Percentiles rank a stretch among this genome's conserved stretches.
These are phyloP conservation scores for Suhomyces wounanorum DNA, from an alignment of 1,139 yeast species.

Conservation along the genomic window DNA sequence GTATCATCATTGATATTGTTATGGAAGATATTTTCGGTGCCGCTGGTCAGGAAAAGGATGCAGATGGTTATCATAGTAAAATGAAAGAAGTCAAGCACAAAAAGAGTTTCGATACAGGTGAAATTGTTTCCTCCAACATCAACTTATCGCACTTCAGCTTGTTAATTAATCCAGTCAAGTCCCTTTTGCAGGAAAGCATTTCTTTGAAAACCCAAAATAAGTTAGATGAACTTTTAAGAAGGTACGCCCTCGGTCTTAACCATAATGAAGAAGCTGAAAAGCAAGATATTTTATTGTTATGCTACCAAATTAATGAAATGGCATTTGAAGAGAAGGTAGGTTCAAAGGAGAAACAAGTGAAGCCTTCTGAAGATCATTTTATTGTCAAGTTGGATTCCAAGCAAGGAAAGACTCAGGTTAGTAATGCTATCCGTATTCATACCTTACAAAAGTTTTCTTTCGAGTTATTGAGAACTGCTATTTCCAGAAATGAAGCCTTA, in stretches of 20 bases:
- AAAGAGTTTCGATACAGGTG: constrained; percentile 87
- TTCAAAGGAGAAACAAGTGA: constrained; percentile 17
- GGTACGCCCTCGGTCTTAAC: constrained; percentile 76
- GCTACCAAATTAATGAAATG: constrained; percentile 71
- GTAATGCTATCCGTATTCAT: constrained; percentile 50
- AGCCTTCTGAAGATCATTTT: constrained; percentile 56
- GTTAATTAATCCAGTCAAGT: constrained; percentile 69
- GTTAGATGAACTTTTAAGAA: constrained; percentile 74
- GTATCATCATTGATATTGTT: constrained; percentile 63
- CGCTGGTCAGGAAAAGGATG: constrained; percentile 93
- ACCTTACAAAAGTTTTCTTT: constrained; percentile 77
- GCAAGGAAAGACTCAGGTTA: constrained; percentile 53
- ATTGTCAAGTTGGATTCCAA: constrained; percentile 66
- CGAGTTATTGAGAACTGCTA: constrained; percentile 73
- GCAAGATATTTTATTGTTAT: constrained; percentile 63
- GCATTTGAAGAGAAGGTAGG: constrained; percentile 38
- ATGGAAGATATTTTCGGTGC: constrained; percentile 95
- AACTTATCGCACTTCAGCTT: constrained; percentile 59
- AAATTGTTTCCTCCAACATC: constrained; percentile 68
- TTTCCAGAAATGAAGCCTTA: constrained; percentile 60
- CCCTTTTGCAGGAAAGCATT: constrained; percentile 64
- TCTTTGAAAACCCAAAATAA: constrained; percentile 71
- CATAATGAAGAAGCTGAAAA: constrained; percentile 65
- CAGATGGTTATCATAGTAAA: constrained; percentile 83
- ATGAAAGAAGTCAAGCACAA: constrained; percentile 91